Evolutionary conservation across 257 asterid species (phyloP).

Genomic region (Scutellaria baicalensis): DNA sequence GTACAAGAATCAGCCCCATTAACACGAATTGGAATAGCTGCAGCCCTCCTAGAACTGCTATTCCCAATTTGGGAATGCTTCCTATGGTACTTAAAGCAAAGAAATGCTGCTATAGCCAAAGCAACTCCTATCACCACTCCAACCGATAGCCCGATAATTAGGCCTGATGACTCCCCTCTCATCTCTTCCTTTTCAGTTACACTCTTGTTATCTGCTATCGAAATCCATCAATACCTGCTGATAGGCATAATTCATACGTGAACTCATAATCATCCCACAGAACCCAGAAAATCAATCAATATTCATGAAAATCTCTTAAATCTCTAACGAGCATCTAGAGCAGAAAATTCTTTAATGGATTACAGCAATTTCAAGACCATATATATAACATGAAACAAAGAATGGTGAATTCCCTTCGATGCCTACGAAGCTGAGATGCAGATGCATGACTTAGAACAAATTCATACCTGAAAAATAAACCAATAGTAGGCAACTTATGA

Average conservation of each 20-base stretch:
- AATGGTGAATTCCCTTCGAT: background rate
- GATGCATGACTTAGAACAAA: background rate
- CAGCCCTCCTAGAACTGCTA: constrained; percentile 81
- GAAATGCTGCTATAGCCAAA: constrained; percentile 59
- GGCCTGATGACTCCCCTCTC: constrained; percentile 57
- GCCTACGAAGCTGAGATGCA: background rate
- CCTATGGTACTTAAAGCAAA: constrained; percentile 55
- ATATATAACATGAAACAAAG: background rate
- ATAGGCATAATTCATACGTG: background rate
- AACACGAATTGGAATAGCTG: constrained; percentile 61
- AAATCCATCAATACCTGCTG: constrained; percentile 38
- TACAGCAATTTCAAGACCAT: background rate
- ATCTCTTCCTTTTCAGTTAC: constrained; percentile 33
- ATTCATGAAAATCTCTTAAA: constrained; percentile 7
- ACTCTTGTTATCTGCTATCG: constrained; percentile 22
- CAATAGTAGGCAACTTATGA: background rate
- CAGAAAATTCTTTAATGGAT: background rate
- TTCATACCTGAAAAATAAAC: background rate
- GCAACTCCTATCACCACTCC: constrained; percentile 83
- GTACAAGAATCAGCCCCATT: constrained; percentile 71
- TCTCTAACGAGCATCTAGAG: background rate
- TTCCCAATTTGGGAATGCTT: constrained; percentile 62
- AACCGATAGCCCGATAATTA: constrained; percentile 70
- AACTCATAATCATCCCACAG: background rate
- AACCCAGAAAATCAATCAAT: background rate